Evolutionary conservation across 768 basidiomycete genomes (phyloP), one percentile per base, ranked within the genome.

Genomic region (Crucibulum laeve): DNA sequence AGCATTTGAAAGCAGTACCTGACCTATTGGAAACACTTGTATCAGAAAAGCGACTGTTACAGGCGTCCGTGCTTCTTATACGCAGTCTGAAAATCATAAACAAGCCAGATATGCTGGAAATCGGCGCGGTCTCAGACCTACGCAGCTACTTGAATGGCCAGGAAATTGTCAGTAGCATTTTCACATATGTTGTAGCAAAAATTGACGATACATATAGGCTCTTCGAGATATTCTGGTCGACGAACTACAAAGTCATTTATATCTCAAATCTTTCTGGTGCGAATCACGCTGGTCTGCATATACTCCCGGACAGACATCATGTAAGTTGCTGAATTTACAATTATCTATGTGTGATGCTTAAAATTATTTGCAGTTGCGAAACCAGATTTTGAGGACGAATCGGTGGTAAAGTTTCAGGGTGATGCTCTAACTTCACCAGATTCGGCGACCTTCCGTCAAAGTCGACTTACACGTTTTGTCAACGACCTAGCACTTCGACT

Each of bases 181-280:
- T 4, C 37, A 8, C 36, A 17, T 23, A 26, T 46, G 3, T 19
- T 18, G 2, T 21, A 6, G 4, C n/a, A 11, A 3, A 33, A 6
- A 38, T 30, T 42, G 47, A 45, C 22, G 45, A n/a, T 39, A 45
- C 25, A 39, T 19, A 17, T 44, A 97, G 95, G 85, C 89, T 8
- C 65, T 99, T 34, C 77, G 88, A 36, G 96, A 98, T 51, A 96
- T 98, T 43, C 68, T 99, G 45, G 73, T 94, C 5, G 96, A 99
- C 52, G 96, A 99, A 57, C 74, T 99, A 10, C 94, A 98, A 57
- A 91, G 83, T 52, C 96, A 99, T 63, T 67, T 99, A n/a, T 99
- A 96, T 63, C 79, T 99, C 47, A 96, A 95, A 57, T 90, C 87
- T 1, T 95, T 92, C 61, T 96, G 93, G 82, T 93, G 91, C 57